Evolutionary conservation across 2,329 filamentous ascomycete genomes (phyloP).

Genomic region (Verticillium nubilum): DNA sequence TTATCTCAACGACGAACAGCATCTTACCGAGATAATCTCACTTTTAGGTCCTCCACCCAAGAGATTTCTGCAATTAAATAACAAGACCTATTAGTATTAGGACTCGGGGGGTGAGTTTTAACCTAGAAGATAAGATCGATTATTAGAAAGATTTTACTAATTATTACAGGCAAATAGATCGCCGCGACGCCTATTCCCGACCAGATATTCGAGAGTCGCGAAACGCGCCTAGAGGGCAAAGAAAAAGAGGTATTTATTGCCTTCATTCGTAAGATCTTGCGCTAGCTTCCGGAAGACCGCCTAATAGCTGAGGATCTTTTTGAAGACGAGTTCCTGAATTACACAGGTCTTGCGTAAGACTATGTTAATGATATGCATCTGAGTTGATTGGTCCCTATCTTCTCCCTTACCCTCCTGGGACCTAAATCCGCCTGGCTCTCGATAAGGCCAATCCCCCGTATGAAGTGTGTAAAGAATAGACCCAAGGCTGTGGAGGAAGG

Average conservation of each 20-base stretch:
- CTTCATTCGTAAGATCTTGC: constrained; percentile 15
- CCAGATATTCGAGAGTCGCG: constrained; percentile 16
- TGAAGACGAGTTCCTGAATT: constrained; percentile 9
- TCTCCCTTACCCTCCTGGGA: too few species aligned
- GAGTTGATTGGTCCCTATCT: too few species aligned
- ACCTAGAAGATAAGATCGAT: not conserved
- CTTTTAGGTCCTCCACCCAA: constrained; percentile 27
- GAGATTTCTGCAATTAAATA: not conserved
- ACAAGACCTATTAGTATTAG: not conserved
- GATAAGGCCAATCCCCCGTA: too few species aligned
- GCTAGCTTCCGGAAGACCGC: constrained; percentile 19
- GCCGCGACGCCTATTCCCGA: constrained; percentile 18
- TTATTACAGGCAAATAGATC: constrained; percentile 18
- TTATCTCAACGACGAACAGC: constrained; percentile 18
- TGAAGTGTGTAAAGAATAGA: too few species aligned
- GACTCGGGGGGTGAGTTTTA: not conserved
- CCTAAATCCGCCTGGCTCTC: too few species aligned
- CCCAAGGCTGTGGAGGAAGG: too few species aligned
- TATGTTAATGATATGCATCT: too few species aligned
- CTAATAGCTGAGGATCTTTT: constrained; percentile 16
- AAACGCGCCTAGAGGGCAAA: constrained; percentile 14
- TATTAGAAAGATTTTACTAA: not conserved
- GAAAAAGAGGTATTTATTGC: constrained; percentile 16
- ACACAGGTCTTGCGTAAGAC: not conserved
- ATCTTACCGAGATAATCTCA: constrained; percentile 29